Percentiles rank a stretch among this genome's conserved stretches.
Conservation (phyloP, 2,329 filamentous ascomycete species). For the Diaporthe eres region DNA sequence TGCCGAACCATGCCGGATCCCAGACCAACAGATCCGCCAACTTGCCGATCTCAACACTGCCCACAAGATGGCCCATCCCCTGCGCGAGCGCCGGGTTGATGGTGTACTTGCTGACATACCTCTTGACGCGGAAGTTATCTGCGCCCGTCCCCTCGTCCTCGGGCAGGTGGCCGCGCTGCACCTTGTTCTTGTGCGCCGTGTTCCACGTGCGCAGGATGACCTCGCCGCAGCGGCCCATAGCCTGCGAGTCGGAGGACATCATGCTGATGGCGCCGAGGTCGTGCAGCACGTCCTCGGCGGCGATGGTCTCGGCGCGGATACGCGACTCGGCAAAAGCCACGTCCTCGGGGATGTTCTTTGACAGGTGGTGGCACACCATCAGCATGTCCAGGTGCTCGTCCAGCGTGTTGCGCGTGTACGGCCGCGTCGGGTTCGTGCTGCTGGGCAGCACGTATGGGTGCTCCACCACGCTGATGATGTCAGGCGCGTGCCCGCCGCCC, state of each 20-base stretch:
- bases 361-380: slow-evolving; percentile 97
- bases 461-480: slow-evolving; percentile 95
- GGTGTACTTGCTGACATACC: slow-evolving; percentile 96
- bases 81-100: slow-evolving; percentile 94
- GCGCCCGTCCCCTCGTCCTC: slow-evolving; percentile 85
- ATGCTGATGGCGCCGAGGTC: slow-evolving; percentile 96
- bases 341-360: slow-evolving; percentile 93
- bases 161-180: slow-evolving; percentile 80
- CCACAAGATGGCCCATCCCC: slow-evolving; percentile 89
- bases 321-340: slow-evolving; percentile 95
- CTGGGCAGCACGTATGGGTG: slow-evolving; percentile 89
- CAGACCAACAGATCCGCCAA: slow-evolving; percentile 91
- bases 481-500: slow-evolving; percentile 93
- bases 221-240: slow-evolving; percentile 96
- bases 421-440: slow-evolving; percentile 92
- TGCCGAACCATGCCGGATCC: slow-evolving; percentile 87
- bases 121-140: slow-evolving; percentile 92
- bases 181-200: slow-evolving; percentile 96
- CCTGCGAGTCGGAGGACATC: slow-evolving; percentile 96
- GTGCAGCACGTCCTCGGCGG: slow-evolving; percentile 95
- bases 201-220: slow-evolving; percentile 96
- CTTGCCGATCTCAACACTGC: slow-evolving; percentile 90
- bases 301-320: slow-evolving; percentile 96
- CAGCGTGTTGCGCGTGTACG: slow-evolving; percentile 91
- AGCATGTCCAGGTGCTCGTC: slow-evolving; percentile 98